These are phyloP conservation scores for Juncus effusus DNA, from an alignment of 176 grass and related monocot genomes.

Conservation along the genomic window DNA sequence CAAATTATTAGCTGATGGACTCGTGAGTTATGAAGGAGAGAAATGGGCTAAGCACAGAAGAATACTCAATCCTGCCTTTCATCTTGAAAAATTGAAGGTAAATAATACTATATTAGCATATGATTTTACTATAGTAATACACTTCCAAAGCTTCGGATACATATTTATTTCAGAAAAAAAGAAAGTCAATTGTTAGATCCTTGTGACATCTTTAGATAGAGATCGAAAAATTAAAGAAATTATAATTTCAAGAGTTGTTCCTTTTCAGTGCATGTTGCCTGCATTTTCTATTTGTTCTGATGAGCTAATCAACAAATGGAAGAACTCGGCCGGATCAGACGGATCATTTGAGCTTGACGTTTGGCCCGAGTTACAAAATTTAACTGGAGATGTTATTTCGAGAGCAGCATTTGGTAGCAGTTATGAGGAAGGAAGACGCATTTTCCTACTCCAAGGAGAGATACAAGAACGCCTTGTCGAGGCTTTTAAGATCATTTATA, in stretches of 20 bases:
- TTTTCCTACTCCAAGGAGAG: conserved; percentile 52
- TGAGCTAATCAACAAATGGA: conserved; percentile 52
- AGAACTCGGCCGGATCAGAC: conserved; percentile 24
- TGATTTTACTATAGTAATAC: no score
- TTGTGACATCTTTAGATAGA: no score
- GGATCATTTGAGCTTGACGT: conserved; percentile 47
- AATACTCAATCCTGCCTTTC: conserved; percentile 71
- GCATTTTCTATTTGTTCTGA: conserved; percentile 52
- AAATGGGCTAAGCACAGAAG: conserved; percentile 78
- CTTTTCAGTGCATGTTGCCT: conserved; percentile 44
- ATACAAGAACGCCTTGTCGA: conserved; percentile 20
- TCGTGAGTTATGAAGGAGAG: conserved; percentile 50
- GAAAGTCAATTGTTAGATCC: no score
- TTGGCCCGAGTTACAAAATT: conserved; percentile 43
- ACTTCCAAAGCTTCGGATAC: no score
- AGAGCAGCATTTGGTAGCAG: conserved; percentile 62
- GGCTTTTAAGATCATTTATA: conserved; percentile 13
- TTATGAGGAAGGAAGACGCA: conserved; percentile 54
- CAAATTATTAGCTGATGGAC: conserved; percentile 33
- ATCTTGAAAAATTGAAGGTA: conserved; percentile 74
- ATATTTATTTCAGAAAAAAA: no score
- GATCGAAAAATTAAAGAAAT: no score
- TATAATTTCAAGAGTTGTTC: no score
- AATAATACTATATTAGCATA: neutral
- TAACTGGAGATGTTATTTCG: conserved; percentile 73